Conservation (phyloP, 1,284 basidiomycete species). For the Sutorius eximius region DNA sequence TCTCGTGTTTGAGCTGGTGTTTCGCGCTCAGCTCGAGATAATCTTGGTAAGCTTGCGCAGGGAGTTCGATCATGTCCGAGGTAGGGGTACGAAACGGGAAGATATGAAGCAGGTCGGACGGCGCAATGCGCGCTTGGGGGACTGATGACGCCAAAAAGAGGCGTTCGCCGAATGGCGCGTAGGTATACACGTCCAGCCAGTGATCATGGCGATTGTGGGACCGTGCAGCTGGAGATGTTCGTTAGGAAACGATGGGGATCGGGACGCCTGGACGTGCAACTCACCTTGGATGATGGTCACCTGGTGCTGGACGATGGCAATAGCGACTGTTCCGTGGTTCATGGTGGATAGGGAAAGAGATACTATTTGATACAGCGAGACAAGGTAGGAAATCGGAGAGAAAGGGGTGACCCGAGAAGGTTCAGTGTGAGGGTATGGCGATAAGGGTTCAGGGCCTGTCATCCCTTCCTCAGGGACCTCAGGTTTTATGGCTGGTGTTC, state of each 20-base stretch:
- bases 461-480: neutral
- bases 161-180: conserved; percentile 57
- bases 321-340: conserved; percentile 57
- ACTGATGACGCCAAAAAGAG: conserved; percentile 58
- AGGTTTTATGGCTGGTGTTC: conserved; percentile 20
- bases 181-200: conserved; percentile 63
- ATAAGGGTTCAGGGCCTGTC: too few species aligned
- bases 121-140: conserved; percentile 58
- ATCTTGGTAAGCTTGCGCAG: conserved; percentile 52
- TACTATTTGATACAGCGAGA: conserved; percentile 18
- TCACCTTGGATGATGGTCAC: conserved; percentile 66
- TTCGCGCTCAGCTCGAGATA: conserved; percentile 51
- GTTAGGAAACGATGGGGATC: conserved; percentile 3
- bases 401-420: conserved; percentile 6
- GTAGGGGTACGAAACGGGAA: conserved; percentile 46
- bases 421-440: too few species aligned
- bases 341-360: conserved; percentile 37
- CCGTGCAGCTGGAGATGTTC: conserved; percentile 44
- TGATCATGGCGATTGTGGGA: conserved; percentile 52
- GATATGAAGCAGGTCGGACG: conserved; percentile 55
- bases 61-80: conserved; percentile 61
- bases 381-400: neutral
- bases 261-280: conserved; percentile 1
- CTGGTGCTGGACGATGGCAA: conserved; percentile 64
- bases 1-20: conserved; percentile 51